Evolutionary conservation across 805 yeast genomes (phyloP), one percentile per base, ranked within the genome.

Genomic region (Wickerhamomyces bovis): DNA sequence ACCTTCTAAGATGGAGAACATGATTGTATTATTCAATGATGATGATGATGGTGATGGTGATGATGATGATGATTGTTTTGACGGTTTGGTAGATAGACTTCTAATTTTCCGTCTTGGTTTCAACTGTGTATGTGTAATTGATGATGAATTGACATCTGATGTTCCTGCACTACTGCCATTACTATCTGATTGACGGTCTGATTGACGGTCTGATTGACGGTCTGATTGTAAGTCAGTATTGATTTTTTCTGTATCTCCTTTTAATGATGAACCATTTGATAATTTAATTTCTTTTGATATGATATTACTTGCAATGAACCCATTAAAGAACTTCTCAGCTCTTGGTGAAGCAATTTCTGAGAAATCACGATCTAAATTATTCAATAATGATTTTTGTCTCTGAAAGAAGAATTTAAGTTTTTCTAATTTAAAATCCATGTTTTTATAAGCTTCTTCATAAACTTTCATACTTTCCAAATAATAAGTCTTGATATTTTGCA

Each of bases 321-420:
- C 58, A 19, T 61, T 49, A 60, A 65, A 68, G 3, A 67, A 50
- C 44, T 56, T 60, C 26, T 65, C 65, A 1, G 66, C 57, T 20
- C 60, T 55, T 4, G 54, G 38, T 0, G 66, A 56, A 4, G 61
- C 58, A 19, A 68, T 57, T 16, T 66, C 67, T 36, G 53, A 49
- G 20, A 58, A 45, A 11, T 58, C 62, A 10, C 57, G 39, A 40
- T 66, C 63, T 36, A 60, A 52, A 20, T 55, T 53, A 3, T 40
- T 41, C n/a, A 67, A 46, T 28, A 60, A 45, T 21, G 45, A 47
- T 39, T 51, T 61, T 46, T 65, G 72, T 39, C 56, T 62, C 18
- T 53, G 38, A 19, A 70, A 56, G 44, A 65, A 66, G 15, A 52
- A 52, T 48, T 69, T 69, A 25, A 66, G 49, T 39, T 59, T 66